Evolutionary conservation across 2,329 filamentous ascomycete species (phyloP).

Genomic region (Cyphellophora europaea): DNA sequence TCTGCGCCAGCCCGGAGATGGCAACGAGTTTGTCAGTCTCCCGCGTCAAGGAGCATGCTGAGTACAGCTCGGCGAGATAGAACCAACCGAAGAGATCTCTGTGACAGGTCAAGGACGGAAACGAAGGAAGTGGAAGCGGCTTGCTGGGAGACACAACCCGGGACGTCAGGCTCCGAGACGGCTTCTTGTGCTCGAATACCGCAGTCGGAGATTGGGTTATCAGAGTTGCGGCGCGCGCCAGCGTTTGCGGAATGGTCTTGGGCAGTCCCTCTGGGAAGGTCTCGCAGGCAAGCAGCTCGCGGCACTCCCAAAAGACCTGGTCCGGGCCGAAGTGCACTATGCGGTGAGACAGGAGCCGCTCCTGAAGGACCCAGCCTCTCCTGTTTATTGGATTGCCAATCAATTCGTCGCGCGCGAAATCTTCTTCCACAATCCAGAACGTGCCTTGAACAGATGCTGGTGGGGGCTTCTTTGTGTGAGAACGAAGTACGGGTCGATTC

Average conservation of each 20-base stretch:
- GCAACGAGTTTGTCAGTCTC: conserved; percentile 6
- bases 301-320: conserved; percentile 12
- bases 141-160: not conserved
- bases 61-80: conserved; percentile 6
- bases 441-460: not conserved
- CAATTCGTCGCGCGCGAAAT: conserved; percentile 2
- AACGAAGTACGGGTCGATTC: not conserved
- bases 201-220: not conserved
- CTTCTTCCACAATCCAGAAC: conserved; percentile 1
- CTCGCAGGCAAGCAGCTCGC: conserved; percentile 5
- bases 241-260: not conserved
- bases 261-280: conserved; percentile 5
- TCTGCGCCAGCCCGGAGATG: conserved; percentile 3
- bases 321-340: conserved; percentile 7
- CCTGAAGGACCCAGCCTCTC: conserved; percentile 11
- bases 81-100: conserved; percentile 2
- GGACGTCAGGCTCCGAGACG: not conserved
- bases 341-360: conserved; percentile 9
- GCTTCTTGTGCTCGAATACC: not conserved
- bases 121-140: not conserved
- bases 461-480: not conserved
- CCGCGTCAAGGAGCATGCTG: conserved; percentile 3
- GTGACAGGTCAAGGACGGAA: not conserved
- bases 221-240: conserved; percentile 1
- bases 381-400: conserved; percentile 4